These are phyloP conservation scores for Termitomyces sp. DNA, from an alignment of 1,284 basidiomycete genomes.

Conservation along the genomic window DNA sequence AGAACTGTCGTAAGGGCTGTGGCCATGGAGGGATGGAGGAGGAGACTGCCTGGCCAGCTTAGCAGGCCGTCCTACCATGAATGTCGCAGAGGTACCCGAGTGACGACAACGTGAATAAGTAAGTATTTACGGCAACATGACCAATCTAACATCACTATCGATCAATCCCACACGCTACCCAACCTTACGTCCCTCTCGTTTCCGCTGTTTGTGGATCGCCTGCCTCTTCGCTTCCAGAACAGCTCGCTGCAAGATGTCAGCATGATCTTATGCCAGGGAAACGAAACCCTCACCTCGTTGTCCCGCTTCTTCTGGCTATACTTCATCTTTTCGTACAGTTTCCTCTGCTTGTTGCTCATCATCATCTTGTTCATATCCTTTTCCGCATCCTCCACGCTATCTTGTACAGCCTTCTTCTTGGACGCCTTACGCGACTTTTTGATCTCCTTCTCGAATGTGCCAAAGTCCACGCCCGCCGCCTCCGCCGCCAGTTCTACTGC, in stretches of 20 bases:
- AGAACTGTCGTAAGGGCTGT: conserved; percentile 35
- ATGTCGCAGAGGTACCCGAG: conserved; percentile 2
- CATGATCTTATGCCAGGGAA: conserved; percentile 1
- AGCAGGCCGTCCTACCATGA: conserved; percentile 25
- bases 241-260: conserved; percentile 40
- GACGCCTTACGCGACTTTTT: conserved; percentile 61
- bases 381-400: conserved; percentile 45
- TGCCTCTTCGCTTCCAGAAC: conserved; percentile 58
- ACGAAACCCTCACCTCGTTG: conserved; percentile 62
- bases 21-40: conserved; percentile 25
- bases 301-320: conserved; percentile 78
- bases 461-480: conserved; percentile 81
- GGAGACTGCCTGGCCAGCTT: conserved; percentile 18
- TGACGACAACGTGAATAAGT: neutral
- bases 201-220: conserved; percentile 55
- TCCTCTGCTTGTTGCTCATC: conserved; percentile 96
- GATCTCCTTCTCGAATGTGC: conserved; percentile 78
- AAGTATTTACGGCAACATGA: conserved; percentile 4
- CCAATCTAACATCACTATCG: neutral
- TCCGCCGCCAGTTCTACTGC: conserved; percentile 94
- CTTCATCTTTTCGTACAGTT: conserved; percentile 95
- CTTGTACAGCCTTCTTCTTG: conserved; percentile 28
- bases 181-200: conserved; percentile 20
- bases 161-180: conserved; percentile 5
- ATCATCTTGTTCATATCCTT: conserved; percentile 97